phyloP scores from a whole-genome alignment of 2,329 filamentous ascomycete genomes.

The Amauroascus verrucosus region DNA sequence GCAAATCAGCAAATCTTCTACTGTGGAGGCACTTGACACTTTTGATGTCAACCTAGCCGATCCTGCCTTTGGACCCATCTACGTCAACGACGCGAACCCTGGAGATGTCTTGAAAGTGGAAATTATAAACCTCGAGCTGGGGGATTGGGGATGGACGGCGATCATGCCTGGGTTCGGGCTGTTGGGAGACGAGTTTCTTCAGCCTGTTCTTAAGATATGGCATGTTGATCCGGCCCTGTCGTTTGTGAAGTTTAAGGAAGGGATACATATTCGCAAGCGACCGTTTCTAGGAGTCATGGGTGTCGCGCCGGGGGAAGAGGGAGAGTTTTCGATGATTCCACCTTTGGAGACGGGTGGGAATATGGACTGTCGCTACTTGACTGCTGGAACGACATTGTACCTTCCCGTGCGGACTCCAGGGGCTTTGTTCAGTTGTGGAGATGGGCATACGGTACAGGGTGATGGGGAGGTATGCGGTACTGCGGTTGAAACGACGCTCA shows the following conservation, averaged over 20 bases:
- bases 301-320: conserved; percentile 38
- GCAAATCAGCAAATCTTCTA: conserved; percentile 39
- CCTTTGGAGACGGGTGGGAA: conserved; percentile 46
- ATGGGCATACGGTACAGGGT: conserved; percentile 47
- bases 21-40: conserved; percentile 31
- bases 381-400: conserved; percentile 39
- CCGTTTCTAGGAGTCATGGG: conserved; percentile 47
- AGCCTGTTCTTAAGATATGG: conserved; percentile 42
- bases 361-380: conserved; percentile 44
- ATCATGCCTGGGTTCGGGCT: conserved; percentile 44
- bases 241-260: conserved; percentile 39
- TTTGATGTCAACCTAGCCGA: conserved; percentile 38
- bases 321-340: conserved; percentile 42
- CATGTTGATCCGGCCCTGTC: conserved; percentile 33
- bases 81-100: conserved; percentile 40
- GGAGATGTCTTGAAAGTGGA: conserved; percentile 46
- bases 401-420: conserved; percentile 43
- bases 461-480: conserved; percentile 48
- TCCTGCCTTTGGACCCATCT: conserved; percentile 44
- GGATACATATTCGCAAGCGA: conserved; percentile 41
- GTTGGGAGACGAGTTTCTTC: conserved; percentile 40
- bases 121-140: conserved; percentile 38
- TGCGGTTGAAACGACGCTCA: conserved; percentile 47
- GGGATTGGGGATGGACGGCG: conserved; percentile 45
- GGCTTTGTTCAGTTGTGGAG: conserved; percentile 45